Conservation (phyloP, 2,329 filamentous ascomycete genomes). For the Diaporthe sp. region DNA sequence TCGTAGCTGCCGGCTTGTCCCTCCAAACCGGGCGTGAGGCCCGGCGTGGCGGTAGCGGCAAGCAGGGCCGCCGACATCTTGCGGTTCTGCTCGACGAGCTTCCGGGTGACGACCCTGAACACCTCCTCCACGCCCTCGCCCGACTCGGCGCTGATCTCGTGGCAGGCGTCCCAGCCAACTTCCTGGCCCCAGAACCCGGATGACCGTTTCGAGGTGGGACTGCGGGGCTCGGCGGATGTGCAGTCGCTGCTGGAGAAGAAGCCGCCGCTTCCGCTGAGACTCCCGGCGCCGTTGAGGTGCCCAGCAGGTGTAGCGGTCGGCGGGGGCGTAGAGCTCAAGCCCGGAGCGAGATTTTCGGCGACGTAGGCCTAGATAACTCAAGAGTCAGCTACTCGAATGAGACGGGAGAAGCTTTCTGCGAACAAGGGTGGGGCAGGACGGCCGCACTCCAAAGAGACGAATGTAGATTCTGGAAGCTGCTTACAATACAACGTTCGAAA, state of each 20-base stretch:
- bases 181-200: slow-evolving; percentile 92
- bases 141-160: slow-evolving; percentile 94
- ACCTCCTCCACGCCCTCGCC: slow-evolving; percentile 98
- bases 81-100: slow-evolving; percentile 72
- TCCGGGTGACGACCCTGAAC: slow-evolving; percentile 76
- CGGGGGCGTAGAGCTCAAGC: slow-evolving; percentile 73
- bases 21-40: slow-evolving; percentile 57
- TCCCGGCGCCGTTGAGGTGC: slow-evolving; percentile 16
- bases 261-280: slow-evolving; percentile 43
- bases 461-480: not conserved
- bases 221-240: slow-evolving; percentile 61
- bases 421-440: too few species aligned
- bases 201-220: slow-evolving; percentile 72
- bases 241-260: slow-evolving; percentile 35
- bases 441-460: not conserved
- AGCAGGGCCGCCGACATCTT: slow-evolving; percentile 70
- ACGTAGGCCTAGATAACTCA: slow-evolving; percentile 71
- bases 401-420: not conserved
- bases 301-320: slow-evolving; percentile 57
- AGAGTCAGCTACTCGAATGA: not conserved
- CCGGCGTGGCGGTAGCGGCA: slow-evolving; percentile 63
- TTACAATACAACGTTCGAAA: slow-evolving; percentile 89
- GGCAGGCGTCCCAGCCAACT: slow-evolving; percentile 95
- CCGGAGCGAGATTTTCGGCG: slow-evolving; percentile 87
- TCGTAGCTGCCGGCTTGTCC: slow-evolving; percentile 41